phyloP scores from a whole-genome alignment of 2,329 filamentous ascomycete species.

The Aplosporella prunicola region DNA sequence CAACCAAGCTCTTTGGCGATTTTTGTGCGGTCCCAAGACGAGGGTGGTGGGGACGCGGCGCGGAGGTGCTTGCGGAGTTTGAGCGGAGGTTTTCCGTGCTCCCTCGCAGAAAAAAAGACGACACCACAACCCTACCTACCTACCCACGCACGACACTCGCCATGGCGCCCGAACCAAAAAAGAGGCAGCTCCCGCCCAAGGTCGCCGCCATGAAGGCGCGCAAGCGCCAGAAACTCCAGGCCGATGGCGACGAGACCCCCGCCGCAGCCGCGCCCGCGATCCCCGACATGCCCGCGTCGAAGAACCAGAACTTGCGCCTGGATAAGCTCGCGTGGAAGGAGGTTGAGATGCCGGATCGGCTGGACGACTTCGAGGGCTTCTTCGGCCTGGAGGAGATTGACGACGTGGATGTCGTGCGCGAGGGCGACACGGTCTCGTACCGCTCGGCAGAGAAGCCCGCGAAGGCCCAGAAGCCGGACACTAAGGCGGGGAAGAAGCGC shows the following conservation, averaged over 20 bases:
- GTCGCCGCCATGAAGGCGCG: conserved; percentile 30
- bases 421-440: conserved; percentile 38
- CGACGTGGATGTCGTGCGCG: conserved; percentile 71
- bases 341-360: conserved; percentile 60
- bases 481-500: conserved; percentile 22
- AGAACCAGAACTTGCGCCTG: conserved; percentile 27
- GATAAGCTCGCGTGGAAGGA: conserved; percentile 54
- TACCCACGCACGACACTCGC: background rate
- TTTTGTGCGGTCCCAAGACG: background rate
- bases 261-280: conserved; percentile 13
- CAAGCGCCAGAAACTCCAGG: conserved; percentile 29
- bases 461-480: conserved; percentile 17
- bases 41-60: background rate
- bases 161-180: conserved; percentile 20
- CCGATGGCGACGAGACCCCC: background rate
- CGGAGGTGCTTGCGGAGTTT: conserved; percentile 8
- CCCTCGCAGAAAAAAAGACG: conserved; percentile 7
- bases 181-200: conserved; percentile 31
- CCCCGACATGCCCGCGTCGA: conserved; percentile 12
- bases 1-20: background rate
- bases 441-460: conserved; percentile 34
- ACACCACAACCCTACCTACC: background rate
- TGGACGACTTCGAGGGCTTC: conserved; percentile 89
- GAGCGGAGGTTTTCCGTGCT: conserved; percentile 10
- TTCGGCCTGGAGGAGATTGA: conserved; percentile 87